Evolutionary conservation across 345 rosid species (phyloP), one percentile per base, ranked within the genome.

Genomic region (Laguncularia racemosa): DNA sequence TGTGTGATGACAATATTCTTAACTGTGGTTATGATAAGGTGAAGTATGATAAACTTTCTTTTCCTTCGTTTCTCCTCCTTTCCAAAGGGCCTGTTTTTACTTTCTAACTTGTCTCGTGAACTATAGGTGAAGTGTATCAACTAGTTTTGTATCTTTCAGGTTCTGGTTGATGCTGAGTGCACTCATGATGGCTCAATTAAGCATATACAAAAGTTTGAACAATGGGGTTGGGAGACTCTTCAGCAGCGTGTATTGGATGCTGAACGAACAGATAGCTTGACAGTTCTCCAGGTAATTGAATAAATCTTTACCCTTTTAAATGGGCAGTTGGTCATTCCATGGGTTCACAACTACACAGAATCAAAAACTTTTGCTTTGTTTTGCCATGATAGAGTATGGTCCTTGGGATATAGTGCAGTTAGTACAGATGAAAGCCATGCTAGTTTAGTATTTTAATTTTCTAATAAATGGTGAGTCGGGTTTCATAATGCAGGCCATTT

Each of bases 161-260:
- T 93, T 44, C 96, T 93, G 38, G 99, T 93, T 56, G 99, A 93
- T 77, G 99, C 99, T 48, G 99, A 89, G 64, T 93, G 97, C 71
- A 93, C 97, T 62, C 99, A 89, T 71, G 99, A 93, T 73, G 99
- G 99, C 13, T 93, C 99, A 21, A 72, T 89, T 52, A 81, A 70
- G 65, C 97, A 89, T 67, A 73, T 93, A 58, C 96, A 89, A 62
- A 93, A 93, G 67, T 93, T 83, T 80, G 99, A 89, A 69, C 78
- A 83, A 10, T 93, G 97, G 97, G 97, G 96, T 50, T 93, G 99
- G 96, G 80, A 69, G 72, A 84, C 97, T 23, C 77, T 93, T 71
- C 77, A 86, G 68, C 89, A 78, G 12, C 99, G 99, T 67, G 91
- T 89, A 8, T 67, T 89, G 62, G 76, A 82, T 62, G 96, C 96